Conservation (phyloP, 371 early-diverging fungal species). For the Actinomortierella wolfii region DNA sequence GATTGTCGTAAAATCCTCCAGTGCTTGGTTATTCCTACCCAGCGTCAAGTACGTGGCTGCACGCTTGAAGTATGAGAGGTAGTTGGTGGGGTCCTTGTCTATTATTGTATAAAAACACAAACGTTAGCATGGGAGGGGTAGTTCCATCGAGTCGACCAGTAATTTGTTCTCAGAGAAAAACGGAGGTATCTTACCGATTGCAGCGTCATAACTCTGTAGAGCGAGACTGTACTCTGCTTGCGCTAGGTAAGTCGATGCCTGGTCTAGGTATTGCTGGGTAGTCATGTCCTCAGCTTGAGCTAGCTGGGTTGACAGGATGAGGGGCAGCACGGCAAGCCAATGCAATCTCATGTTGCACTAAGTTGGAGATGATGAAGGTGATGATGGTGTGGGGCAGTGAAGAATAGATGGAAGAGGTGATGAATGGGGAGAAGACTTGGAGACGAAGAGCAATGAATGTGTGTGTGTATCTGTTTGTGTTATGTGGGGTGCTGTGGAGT, state of each 20-base stretch:
- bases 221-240: conserved; percentile 69
- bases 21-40: conserved; percentile 71
- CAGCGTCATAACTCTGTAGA: conserved; percentile 69
- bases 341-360: conserved; percentile 21
- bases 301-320: conserved; percentile 27
- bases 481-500: not conserved
- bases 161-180: not conserved
- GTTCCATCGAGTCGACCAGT: not conserved
- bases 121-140: not conserved
- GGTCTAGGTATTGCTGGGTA: conserved; percentile 61
- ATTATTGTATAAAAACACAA: too few species aligned
- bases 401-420: not conserved
- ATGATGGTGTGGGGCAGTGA: not conserved
- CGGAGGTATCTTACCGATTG: conserved; percentile 57
- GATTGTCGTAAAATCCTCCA: conserved; percentile 79
- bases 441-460: not conserved
- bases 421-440: not conserved
- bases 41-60: conserved; percentile 84
- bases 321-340: conserved; percentile 28
- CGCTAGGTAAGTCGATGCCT: conserved; percentile 64
- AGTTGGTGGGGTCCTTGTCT: conserved; percentile 78
- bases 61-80: conserved; percentile 81
- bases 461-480: not conserved
- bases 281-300: conserved; percentile 50
- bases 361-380: not conserved